Evolutionary conservation across 1,139 yeast species (phyloP), one percentile per base, ranked within the genome.

Genomic region (Yamadazyma spencermartinsiae): DNA sequence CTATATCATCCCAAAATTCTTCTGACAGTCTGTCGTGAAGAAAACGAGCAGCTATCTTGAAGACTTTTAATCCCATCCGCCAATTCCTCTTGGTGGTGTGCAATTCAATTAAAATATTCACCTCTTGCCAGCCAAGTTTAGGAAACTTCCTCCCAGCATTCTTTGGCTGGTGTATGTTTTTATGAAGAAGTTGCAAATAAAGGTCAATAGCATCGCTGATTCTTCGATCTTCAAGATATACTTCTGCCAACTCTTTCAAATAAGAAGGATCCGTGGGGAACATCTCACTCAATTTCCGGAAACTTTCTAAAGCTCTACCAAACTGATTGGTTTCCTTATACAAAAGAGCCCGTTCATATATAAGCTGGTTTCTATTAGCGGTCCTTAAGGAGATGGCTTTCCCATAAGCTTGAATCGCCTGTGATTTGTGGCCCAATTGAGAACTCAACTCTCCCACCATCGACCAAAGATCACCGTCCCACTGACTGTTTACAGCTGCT

Each of bases 401-500:
- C 17, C 83, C 75, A 55, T 82, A 89, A 65, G 96, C 88, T 49
- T 82, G 80, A 11, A 88, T 74, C 0, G 98, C 97, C 57, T 88
- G 96, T 29, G 85, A 80, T 3, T 73, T 68, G 49, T 82, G 85
- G 1, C 88, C 94, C 49, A 86, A 63, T 32, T 83, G 84, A 4
- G 72, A 69, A 40, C 95, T 82, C 41, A 87, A 62, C 40, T 81
- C 86, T 0, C 95, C 98, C 24, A 88, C 88, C 34, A 76, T 79
- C 24, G 80, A 79, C 98, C 98, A 92, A 46, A 88, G 83, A 19
- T 79, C 84, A 43, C 78, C 76, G 60, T 87, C 94, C 60, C 82
- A 76, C 2, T 88, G 82, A 95, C 97, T 27, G 85, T 63, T 26
- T 3, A 34, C 27, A 9, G 52, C 52, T 1, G 50, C 49, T 19